Evolutionary conservation across 495 filamentous ascomycete species (phyloP), one percentile per base, ranked within the genome.

Genomic region (Penicillium diatomitis): DNA sequence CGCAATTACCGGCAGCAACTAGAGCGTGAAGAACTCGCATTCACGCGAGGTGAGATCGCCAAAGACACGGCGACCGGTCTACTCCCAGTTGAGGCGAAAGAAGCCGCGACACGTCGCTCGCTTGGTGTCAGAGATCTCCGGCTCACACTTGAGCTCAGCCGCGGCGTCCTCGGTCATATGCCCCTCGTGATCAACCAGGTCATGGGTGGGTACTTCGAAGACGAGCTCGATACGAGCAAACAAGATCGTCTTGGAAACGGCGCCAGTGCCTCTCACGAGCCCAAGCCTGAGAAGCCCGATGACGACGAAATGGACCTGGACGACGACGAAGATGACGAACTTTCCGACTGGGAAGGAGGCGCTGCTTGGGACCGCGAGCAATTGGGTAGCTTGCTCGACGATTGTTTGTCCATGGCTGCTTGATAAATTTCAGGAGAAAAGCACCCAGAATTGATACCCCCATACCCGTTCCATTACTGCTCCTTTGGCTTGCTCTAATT

Each of bases 71-170:
- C 66, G 9, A 85, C 71, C 44, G 90, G 85, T 4, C 61, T 90
- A n/a, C 65, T 94, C 30, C 89, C 87, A 5, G 65, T 88, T 40
- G 84, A 95, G 64, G 76, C 83, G 5, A 83, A 82, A 58, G 80
- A 86, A 45, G 81, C 82, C 11, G 76, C 74, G 50, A 73, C 79
- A 53, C 72, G 88, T 28, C 71, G 76, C 6, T 78, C 85, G 0
- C 66, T 97, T 3, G 79, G 83, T 6, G 86, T 91, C 66, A 79
- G 81, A 37, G 92, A 97, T 66, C 62, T 97, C 37, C 74, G 85
- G 44, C 65, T 95, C 12, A 81, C 86, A 2, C 60, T 96, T 8
- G 78, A 85, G 54, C 69, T 95, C 36, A 84, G 85, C 0, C 82
- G 88, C 52, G 81, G 79, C 44, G 78, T 83, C 29, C 69, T 95